A percentile compares a stretch with the other conserved stretches of the same genome.
These are phyloP conservation scores for Lavandula angustifolia DNA, from an alignment of 257 asterid genomes.

Conservation along the genomic window DNA sequence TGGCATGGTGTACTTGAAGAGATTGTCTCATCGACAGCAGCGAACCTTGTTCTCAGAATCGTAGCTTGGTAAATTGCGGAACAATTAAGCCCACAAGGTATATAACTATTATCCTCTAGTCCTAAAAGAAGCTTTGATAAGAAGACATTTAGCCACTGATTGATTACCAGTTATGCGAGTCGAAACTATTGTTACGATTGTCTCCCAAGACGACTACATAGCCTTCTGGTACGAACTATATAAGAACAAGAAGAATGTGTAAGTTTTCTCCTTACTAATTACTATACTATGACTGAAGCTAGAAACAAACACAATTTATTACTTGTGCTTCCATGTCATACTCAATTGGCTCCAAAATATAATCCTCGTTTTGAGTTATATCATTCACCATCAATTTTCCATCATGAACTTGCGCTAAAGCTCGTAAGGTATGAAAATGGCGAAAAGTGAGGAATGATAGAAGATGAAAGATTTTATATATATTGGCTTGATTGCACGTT, in stretches of 20 bases:
- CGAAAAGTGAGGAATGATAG: no score
- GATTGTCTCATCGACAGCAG: slow-evolving; percentile 6
- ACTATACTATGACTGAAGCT: slow-evolving; percentile 9
- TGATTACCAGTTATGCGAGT: slow-evolving; percentile 81
- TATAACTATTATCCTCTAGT: background rate
- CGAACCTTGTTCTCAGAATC: background rate
- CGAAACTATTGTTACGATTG: slow-evolving; percentile 89
- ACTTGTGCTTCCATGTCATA: no score
- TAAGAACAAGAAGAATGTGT: slow-evolving; percentile 22
- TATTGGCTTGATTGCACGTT: no score
- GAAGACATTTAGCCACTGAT: background rate
- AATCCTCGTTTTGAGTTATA: no score
- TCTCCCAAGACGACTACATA: slow-evolving; percentile 91
- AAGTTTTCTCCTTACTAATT: slow-evolving; percentile 10
- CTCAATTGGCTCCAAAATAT: no score
- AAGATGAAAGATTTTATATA: no score
- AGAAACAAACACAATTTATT: slow-evolving; percentile 32
- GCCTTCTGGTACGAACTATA: slow-evolving; percentile 84
- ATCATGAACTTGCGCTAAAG: no score
- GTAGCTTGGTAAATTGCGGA: background rate
- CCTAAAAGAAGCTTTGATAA: background rate
- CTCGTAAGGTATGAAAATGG: no score
- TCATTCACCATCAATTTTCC: no score
- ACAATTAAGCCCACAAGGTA: background rate
- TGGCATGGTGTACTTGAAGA: slow-evolving; percentile 13